Evolutionary conservation across 2,329 filamentous ascomycete species (phyloP).

Genomic region (Zymoseptoria pseudotritici): DNA sequence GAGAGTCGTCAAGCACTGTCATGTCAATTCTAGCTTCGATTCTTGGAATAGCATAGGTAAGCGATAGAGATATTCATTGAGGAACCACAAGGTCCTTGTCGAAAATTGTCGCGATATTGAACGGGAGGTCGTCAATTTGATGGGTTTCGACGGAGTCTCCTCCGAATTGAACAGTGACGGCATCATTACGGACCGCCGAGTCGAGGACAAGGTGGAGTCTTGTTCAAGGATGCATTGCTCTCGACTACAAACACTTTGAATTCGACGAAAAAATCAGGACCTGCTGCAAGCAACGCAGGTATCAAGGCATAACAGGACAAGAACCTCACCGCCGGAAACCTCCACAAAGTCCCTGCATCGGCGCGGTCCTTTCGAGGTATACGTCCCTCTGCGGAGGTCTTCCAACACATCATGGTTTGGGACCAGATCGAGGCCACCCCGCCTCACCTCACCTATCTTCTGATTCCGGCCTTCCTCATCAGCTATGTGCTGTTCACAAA

Average conservation of each 20-base stretch:
- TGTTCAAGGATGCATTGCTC: neutral
- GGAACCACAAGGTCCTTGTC: neutral
- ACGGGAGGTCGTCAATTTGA: neutral
- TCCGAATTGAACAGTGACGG: neutral
- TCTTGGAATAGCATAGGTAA: neutral
- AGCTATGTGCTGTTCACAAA: constrained; percentile 40
- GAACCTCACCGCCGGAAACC: neutral
- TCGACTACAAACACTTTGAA: neutral
- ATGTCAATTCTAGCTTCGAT: neutral
- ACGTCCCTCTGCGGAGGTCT: neutral
- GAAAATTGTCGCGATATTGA: neutral
- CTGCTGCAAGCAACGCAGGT: neutral
- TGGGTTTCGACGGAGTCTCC: neutral
- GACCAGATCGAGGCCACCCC: constrained; percentile 41
- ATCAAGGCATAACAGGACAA: neutral
- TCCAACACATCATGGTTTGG: constrained; percentile 27
- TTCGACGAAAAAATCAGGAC: neutral
- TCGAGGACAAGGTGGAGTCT: neutral
- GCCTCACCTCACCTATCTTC: constrained; percentile 39
- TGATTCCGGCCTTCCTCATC: constrained; percentile 40
- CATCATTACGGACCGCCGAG: neutral
- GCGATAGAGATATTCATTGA: neutral
- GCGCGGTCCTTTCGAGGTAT: neutral
- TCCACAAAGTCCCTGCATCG: neutral
- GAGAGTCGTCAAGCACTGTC: neutral